Base-by-base conservation (phyloP, 768 basidiomycete species). In the Saitozyma podzolica region DNA sequence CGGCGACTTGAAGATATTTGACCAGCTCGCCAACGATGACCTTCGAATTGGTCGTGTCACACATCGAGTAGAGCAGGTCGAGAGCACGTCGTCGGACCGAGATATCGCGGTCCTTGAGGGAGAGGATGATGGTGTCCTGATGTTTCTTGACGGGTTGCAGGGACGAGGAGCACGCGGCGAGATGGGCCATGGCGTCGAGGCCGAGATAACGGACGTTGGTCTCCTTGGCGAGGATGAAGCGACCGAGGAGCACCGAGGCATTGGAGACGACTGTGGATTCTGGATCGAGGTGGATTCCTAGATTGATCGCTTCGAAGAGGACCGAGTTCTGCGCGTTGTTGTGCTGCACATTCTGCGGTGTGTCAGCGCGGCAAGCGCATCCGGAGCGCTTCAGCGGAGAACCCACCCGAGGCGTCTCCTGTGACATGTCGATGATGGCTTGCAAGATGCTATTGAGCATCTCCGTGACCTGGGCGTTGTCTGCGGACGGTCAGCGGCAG, bases 51-150 rank as follows among this genome's bases (percentile, higher is more conserved):
- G 91, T 89, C n/a, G 88, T 84, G 77, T 99, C 96, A 80, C 96
- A 98, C 96, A 99, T 99, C 81, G 92, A 95, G 81, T 98, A 98
- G 9, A 99, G 84, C 56, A 99, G 84, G 80, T 99, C 96, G 62
- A 99, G 84, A 10, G 93, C 96, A 54, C 96, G 85, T 58, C 96
- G 84, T 41, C 96, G 86, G 51, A 99, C 94, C 20, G 92, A 94
- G 64, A 99, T 96, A 77, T 99, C 96, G 74, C 94, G 92, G 82
- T 99, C 96, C 47, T 94, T 88, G 17, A 99, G 85, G 9, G 91
- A 92, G 42, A 91, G 82, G 62, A 97, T 95, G 78, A 99, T 97
- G 10, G 93, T 97, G 58, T 86, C 87, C 80, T 98, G 96, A 73
- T 98, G 95, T 76, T 87, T 87, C 83, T 98, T 98, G 79, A 99